These are phyloP conservation scores for Reticulascus tulasneorum DNA, from an alignment of 2,329 filamentous ascomycete genomes.

Conservation along the genomic window DNA sequence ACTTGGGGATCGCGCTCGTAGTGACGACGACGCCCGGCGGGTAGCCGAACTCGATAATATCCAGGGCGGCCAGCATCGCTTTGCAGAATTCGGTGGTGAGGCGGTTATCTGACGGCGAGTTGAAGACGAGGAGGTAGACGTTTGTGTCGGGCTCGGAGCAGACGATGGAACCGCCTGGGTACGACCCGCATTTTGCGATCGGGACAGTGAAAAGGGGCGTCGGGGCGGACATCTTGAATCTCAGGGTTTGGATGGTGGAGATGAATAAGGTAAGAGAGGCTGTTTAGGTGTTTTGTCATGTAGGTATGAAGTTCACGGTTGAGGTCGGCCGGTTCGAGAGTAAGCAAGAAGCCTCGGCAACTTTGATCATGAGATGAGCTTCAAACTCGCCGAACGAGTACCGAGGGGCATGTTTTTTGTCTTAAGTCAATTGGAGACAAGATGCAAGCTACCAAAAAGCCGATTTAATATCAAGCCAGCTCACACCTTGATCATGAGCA, in stretches of 20 bases:
- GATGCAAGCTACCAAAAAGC: too few relatives aligned
- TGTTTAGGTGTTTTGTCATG: background rate
- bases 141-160: constrained; percentile 56
- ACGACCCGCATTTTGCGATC: constrained; percentile 38
- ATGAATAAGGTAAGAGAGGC: background rate
- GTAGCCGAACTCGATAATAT: constrained; percentile 64
- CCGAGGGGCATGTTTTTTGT: too few relatives aligned
- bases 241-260: background rate
- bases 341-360: too few relatives aligned
- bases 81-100: constrained; percentile 65
- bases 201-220: constrained; percentile 56
- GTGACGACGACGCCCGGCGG: constrained; percentile 69
- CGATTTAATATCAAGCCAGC: too few relatives aligned
- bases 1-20: constrained; percentile 71
- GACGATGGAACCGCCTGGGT: constrained; percentile 54
- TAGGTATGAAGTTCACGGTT: background rate
- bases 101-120: constrained; percentile 71
- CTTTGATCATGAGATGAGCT: too few relatives aligned
- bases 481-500: too few relatives aligned
- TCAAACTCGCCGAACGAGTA: too few relatives aligned
- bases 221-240: constrained; percentile 20
- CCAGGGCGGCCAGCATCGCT: constrained; percentile 65
- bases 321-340: too few relatives aligned
- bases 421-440: too few relatives aligned
- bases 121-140: constrained; percentile 71